Evolutionary conservation across 192 early-diverging fungal species (phyloP).

Genomic region (Mortierella hygrophila): DNA sequence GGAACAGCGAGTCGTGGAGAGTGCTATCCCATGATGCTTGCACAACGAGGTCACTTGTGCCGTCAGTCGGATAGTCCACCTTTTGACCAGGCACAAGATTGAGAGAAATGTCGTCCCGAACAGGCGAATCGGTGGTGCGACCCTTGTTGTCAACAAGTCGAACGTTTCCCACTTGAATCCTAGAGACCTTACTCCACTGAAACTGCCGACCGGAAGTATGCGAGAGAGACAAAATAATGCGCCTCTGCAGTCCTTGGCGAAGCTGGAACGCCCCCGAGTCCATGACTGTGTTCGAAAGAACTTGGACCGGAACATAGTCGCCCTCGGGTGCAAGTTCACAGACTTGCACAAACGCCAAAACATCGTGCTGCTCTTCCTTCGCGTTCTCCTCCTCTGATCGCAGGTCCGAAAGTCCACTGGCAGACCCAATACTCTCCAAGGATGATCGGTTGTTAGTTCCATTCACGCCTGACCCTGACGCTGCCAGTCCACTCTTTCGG

Average conservation of each 20-base stretch:
- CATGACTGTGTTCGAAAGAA: slow-evolving; percentile 56
- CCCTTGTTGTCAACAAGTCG: slow-evolving; percentile 72
- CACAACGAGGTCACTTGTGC: slow-evolving; percentile 69
- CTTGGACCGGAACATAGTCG: slow-evolving; percentile 70
- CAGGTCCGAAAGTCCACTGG: slow-evolving; percentile 50
- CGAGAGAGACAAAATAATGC: slow-evolving; percentile 71
- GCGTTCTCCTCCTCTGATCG: slow-evolving; percentile 73
- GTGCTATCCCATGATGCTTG: slow-evolving; percentile 83
- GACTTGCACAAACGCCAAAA: slow-evolving; percentile 74
- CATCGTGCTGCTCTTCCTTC: slow-evolving; percentile 75
- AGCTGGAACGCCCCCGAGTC: slow-evolving; percentile 71
- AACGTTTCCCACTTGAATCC: slow-evolving; percentile 60
- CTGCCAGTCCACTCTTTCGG: slow-evolving; percentile 40
- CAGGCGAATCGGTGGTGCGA: slow-evolving; percentile 62
- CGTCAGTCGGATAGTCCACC: slow-evolving; percentile 67
- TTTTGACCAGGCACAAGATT: slow-evolving; percentile 62
- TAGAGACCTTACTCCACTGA: slow-evolving; percentile 60
- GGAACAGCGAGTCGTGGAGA: slow-evolving; percentile 72
- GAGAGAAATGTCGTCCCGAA: slow-evolving; percentile 64
- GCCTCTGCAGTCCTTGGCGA: slow-evolving; percentile 82
- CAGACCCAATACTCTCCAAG: slow-evolving; percentile 51
- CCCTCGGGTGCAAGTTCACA: slow-evolving; percentile 75
- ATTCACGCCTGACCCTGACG: background rate
- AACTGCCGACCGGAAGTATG: slow-evolving; percentile 79
- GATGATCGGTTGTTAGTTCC: slow-evolving; percentile 11